Percentiles rank a stretch among this genome's conserved stretches.
phyloP scores from a whole-genome alignment of 441 rosid genomes.

The Gossypium armourianum region DNA sequence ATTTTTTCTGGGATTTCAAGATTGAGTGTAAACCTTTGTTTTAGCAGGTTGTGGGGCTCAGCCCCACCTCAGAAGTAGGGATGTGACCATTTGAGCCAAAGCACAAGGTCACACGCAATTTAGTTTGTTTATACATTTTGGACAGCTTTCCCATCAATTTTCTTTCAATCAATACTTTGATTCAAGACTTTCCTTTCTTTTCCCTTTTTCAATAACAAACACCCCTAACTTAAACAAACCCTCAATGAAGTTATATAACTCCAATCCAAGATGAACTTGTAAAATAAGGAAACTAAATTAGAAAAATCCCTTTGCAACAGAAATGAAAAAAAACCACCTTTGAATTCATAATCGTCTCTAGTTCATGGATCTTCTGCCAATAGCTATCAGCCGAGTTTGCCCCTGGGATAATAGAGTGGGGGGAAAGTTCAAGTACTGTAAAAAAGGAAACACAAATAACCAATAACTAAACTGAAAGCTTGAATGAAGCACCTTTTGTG shows the following conservation, averaged over 20 bases:
- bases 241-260: neutral
- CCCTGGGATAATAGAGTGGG: constrained; percentile 30
- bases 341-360: constrained; percentile 66
- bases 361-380: constrained; percentile 46
- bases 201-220: neutral
- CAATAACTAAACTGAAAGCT: neutral
- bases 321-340: constrained; percentile 42
- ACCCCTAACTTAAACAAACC: neutral
- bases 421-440: neutral
- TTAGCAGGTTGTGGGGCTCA: neutral
- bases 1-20: neutral
- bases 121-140: neutral
- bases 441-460: neutral
- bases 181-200: neutral
- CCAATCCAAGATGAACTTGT: neutral
- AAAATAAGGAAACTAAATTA: neutral
- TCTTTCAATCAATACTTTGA: neutral
- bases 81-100: neutral
- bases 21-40: neutral
- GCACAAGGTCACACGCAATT: neutral
- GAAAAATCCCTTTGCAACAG: constrained; percentile 11
- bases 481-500: constrained; percentile 43
- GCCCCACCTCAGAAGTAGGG: neutral
- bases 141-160: neutral
- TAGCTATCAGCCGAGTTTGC: constrained; percentile 26